Base-by-base conservation (phyloP, 345 rosid species). In the Acer campestre region DNA sequence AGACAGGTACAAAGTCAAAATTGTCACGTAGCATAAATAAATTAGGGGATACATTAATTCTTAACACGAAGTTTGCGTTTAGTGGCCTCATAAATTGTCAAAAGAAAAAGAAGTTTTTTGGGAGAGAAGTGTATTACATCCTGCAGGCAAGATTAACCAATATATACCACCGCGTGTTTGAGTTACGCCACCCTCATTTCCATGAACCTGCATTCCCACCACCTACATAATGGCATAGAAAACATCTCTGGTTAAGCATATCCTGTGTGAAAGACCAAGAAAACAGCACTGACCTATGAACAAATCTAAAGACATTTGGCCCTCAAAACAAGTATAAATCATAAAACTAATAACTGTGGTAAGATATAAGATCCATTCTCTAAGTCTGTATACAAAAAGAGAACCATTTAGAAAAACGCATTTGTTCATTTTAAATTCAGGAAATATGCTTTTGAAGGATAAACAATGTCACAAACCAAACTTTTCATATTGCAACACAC, bases 131-230 rank as follows among this genome's bases (percentile, higher is more conserved):
- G 68, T 68, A 75, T 90, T 94, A 96, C 99, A 96, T 90, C 99
- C 99, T 51, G 99, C 98, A 63, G 99, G 99, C 76, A 96, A 88
- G 84, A 96, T 96, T 73, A 94, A 64, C 97, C 98, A 94, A 76
- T 94, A 94, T 70, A 89, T 77, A 81, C 99, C 98, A 62, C 99
- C 99, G 20, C 99, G 95, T 7, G 97, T 96, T 79, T 70, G 80
- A n/a, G 99, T 96, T 27, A 90, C 88, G 46, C 99, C 99, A 13
- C 99, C 99, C 85, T 95, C 99, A 80, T 95, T 85, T 40, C 94
- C 98, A 84, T 92, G 90, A 71, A 96, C 98, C 88, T 94, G 85
- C 79, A 96, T 96, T 73, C 98, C 99, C 75, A 88, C 99, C 44
- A 96, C 98, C 99, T 95, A 84, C 77, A 85, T 74, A 73, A 75